Evolutionary conservation across 441 rosid genomes (phyloP).

Genomic region (Gossypium trilobum): DNA sequence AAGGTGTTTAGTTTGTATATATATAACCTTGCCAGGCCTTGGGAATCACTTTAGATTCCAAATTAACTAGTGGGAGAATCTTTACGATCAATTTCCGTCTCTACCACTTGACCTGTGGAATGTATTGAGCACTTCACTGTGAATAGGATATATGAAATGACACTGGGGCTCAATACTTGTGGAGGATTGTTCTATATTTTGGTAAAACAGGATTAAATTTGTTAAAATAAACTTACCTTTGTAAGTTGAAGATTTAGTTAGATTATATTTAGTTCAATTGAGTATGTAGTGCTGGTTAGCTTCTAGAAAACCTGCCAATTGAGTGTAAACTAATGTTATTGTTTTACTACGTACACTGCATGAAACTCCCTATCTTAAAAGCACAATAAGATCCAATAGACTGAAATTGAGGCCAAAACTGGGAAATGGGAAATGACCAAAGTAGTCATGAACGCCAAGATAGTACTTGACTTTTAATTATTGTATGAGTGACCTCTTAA

Average conservation of each 20-base stretch:
- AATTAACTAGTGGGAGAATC: not conserved
- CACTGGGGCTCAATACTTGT: not conserved
- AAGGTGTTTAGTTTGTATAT: not conserved
- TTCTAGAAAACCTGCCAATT: not conserved
- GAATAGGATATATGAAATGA: not conserved
- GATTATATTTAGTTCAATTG: not conserved
- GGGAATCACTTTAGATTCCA: not conserved
- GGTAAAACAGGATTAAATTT: not conserved
- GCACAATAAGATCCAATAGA: not conserved
- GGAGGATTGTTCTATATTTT: not conserved
- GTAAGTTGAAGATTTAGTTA: not conserved
- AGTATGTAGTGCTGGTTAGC: not conserved
- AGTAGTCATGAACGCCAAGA: not conserved
- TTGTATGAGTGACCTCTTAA: not conserved
- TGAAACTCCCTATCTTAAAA: not conserved
- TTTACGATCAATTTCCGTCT: not conserved
- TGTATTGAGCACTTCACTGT: not conserved
- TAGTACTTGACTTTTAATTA: not conserved
- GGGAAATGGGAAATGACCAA: not conserved
- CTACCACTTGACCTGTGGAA: not conserved
- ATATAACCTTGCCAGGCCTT: not conserved
- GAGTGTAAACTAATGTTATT: not conserved
- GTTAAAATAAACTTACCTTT: not conserved
- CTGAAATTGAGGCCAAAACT: not conserved
- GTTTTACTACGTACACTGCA: not conserved